Conservation (phyloP, 192 early-diverging fungal genomes). For the Obelidium mucronatum region DNA sequence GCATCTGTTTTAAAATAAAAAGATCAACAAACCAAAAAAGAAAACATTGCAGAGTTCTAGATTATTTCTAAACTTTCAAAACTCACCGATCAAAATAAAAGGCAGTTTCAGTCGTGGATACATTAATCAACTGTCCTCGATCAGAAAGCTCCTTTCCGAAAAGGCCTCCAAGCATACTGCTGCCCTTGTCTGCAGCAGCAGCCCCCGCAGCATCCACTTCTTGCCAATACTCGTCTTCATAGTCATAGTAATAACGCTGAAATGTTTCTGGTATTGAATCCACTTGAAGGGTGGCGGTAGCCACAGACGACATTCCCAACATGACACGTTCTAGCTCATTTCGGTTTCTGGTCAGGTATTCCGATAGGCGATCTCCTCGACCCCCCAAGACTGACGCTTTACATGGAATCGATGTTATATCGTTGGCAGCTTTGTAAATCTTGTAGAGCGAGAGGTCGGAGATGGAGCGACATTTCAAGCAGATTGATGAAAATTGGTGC, state of each 20-base stretch:
- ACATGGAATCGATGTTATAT: conserved; percentile 1
- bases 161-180: conserved; percentile 20
- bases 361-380: conserved; percentile 8
- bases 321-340: conserved; percentile 18
- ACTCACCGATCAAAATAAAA: conserved; percentile 24
- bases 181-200: neutral
- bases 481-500: neutral
- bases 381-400: conserved; percentile 2
- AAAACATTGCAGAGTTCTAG: too few relatives aligned
- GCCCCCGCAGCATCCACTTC: neutral
- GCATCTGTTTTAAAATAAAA: conserved; percentile 2
- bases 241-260: neutral
- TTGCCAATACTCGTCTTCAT: conserved; percentile 17
- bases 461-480: neutral
- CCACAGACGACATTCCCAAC: neutral
- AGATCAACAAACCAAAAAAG: neutral
- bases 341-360: conserved; percentile 5
- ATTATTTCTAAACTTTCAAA: neutral
- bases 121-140: conserved; percentile 1
- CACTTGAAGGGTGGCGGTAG: neutral
- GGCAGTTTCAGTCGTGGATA: neutral
- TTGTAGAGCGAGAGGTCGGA: neutral
- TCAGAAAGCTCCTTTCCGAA: conserved; percentile 16
- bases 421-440: conserved; percentile 10
- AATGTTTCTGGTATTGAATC: neutral